phyloP scores from a whole-genome alignment of 1,284 basidiomycete genomes.

The Rhodotorula sp. region DNA sequence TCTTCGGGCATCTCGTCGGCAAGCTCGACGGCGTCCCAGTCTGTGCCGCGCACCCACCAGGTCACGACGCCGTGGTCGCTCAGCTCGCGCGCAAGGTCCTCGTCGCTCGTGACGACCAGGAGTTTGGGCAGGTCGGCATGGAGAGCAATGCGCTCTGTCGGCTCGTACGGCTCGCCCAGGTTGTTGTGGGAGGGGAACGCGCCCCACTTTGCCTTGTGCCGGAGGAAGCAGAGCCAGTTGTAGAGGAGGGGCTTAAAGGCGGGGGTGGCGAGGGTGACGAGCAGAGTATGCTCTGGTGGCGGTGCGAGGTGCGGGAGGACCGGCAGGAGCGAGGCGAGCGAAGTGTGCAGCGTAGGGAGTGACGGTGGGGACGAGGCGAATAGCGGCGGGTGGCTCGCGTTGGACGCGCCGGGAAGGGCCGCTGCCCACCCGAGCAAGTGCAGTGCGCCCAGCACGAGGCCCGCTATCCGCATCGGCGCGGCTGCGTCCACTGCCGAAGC shows the following conservation, averaged over 20 bases:
- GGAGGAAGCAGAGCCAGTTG: slow-evolving; percentile 45
- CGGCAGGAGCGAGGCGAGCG: slow-evolving; percentile 39
- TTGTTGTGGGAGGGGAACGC: slow-evolving; percentile 11
- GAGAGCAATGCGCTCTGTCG: background rate
- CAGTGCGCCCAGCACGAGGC: background rate
- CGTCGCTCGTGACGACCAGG: slow-evolving; percentile 41
- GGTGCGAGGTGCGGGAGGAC: slow-evolving; percentile 34
- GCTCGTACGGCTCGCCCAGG: slow-evolving; percentile 19
- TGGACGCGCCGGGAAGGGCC: background rate
- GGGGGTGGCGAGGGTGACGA: slow-evolving; percentile 42
- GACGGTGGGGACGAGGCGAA: slow-evolving; percentile 20
- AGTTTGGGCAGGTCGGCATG: slow-evolving; percentile 25
- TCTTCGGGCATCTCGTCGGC: slow-evolving; percentile 18
- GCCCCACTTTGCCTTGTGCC: slow-evolving; percentile 37
- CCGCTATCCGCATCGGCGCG: background rate
- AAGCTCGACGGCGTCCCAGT: slow-evolving; percentile 25
- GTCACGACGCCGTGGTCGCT: slow-evolving; percentile 30
- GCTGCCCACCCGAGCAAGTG: background rate
- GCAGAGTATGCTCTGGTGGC: slow-evolving; percentile 36
- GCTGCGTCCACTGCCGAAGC: background rate
- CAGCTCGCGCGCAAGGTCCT: slow-evolving; percentile 34
- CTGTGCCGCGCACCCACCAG: slow-evolving; percentile 28
- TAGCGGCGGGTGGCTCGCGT: slow-evolving; percentile 15
- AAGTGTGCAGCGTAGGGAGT: slow-evolving; percentile 37
- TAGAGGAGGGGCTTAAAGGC: slow-evolving; percentile 43